Base-by-base conservation (phyloP, 2,329 filamentous ascomycete species). In the Fusarium heterosporum region DNA sequence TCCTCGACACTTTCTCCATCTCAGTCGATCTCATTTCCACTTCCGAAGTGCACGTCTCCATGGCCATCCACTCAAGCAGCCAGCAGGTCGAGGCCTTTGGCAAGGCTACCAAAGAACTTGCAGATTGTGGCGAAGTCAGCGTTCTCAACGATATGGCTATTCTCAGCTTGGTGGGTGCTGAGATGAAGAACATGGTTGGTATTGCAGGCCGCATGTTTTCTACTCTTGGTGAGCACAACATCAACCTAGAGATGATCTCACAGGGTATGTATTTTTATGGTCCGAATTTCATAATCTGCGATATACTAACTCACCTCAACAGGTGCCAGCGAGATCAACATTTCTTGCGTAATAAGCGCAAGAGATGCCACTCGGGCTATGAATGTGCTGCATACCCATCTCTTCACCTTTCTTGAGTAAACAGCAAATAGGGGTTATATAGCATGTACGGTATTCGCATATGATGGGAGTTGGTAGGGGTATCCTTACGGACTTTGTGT, bases 191-290 rank as follows among this genome's bases (percentile, higher is more conserved):
- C 79, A 97, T 98, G 93, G 85, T 92, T 57, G 96, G 96, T 64
- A 93, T 99, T 66, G 92, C 92, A 9, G 96, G 96, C 28, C 89
- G 87, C 72, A 98, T 99, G 92, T 98, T 99, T 79, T 93, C 91
- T 46, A 96, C 94, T 2, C 83, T 99, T 17, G 96, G 96, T 41
- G 92, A 97, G 76, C 91, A 97, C 77, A 92, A 92, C 72, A 90
- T 99, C 75, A 99, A 99, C 77, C 93, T 99, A 72, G 96, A 99
- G 81, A 99, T 99, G 96, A 99, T 99, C 71, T 97, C 93, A 25
- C 96, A 99, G 82, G 96, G 96, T 95, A 84, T 74, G 84, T 60
- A 22, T 57, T n/a, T 36, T 3, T 10, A 6, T 22, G 19, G 5
- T 36, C 7, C 26, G 12, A 4, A 16, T 10, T 0, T 17, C 5